Percentiles rank a stretch among this genome's conserved stretches.
Evolutionary conservation across 1,139 yeast species (phyloP).

Genomic region (Candida neerlandica): DNA sequence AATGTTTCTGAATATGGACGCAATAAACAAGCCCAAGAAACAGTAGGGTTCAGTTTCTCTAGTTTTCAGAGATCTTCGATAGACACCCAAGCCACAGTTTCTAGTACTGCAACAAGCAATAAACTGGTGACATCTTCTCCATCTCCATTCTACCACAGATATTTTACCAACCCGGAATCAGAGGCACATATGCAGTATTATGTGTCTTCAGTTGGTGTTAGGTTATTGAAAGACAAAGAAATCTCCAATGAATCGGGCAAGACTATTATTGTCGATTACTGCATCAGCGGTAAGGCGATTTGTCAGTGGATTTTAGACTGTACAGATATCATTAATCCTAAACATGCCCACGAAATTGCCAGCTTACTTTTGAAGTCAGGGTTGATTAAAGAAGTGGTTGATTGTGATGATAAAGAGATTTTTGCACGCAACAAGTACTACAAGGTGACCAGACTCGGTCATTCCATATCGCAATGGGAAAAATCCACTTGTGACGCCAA

Average conservation of each 20-base stretch:
- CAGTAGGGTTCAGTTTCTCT: conserved; percentile 9
- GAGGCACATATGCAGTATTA: conserved; percentile 82
- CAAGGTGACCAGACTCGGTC: conserved; percentile 12
- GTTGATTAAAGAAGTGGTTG: conserved; percentile 36
- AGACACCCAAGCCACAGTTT: too few species aligned
- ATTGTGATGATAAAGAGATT: background rate
- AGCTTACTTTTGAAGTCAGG: conserved; percentile 54
- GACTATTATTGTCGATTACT: conserved; percentile 36
- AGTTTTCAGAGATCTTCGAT: conserved; percentile 2
- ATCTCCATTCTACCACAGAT: conserved; percentile 69
- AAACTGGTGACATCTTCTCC: conserved; percentile 36
- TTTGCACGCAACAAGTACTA: conserved; percentile 9
- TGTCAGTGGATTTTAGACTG: conserved; percentile 92
- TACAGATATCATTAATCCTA: conserved; percentile 61
- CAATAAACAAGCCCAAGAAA: background rate
- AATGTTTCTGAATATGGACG: background rate
- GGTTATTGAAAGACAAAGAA: conserved; percentile 51
- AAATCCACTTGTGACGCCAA: background rate
- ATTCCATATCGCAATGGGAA: conserved; percentile 15
- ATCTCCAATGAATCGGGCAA: conserved; percentile 27
- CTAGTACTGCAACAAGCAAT: background rate
- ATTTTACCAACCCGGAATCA: conserved; percentile 87
- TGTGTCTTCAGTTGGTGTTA: conserved; percentile 64
- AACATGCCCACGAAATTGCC: conserved; percentile 66
- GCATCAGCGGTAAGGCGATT: conserved; percentile 75